Evolutionary conservation across 805 yeast genomes (phyloP).

Genomic region (Zygosaccharomyces lentus): DNA sequence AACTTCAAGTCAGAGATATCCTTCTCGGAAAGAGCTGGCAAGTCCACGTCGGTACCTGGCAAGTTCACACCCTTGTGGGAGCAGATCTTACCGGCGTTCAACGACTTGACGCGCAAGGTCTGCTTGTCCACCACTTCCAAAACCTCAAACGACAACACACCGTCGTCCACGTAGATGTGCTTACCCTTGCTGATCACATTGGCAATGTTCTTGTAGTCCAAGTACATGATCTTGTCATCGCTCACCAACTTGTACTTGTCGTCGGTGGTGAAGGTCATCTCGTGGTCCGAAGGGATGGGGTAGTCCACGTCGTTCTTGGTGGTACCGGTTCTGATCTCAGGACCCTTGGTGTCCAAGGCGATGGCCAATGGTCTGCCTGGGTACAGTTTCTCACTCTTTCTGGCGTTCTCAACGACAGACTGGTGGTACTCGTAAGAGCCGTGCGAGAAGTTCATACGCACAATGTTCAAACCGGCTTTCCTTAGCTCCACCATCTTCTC

Average conservation of each 20-base stretch:
- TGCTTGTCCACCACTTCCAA: constrained; percentile 71
- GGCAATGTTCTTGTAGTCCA: constrained; percentile 95
- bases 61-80: constrained; percentile 99
- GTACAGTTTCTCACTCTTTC: constrained; percentile 84
- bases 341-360: constrained; percentile 99
- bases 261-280: constrained; percentile 91
- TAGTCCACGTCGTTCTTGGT: constrained; percentile 75
- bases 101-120: constrained; percentile 80
- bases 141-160: constrained; percentile 94
- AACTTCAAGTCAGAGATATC: constrained; percentile 87
- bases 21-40: constrained; percentile 97
- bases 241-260: constrained; percentile 65
- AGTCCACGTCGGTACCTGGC: constrained; percentile 98
- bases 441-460: constrained; percentile 98
- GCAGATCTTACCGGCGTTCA: constrained; percentile 92
- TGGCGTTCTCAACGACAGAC: constrained; percentile 91
- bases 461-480: constrained; percentile 96
- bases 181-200: constrained; percentile 85
- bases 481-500: constrained; percentile 82
- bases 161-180: constrained; percentile 94
- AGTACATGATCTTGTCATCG: constrained; percentile 77
- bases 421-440: constrained; percentile 98
- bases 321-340: constrained; percentile 98
- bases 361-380: constrained; percentile 97
- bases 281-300: constrained; percentile 81